These are phyloP conservation scores for Colletotrichum viniferum DNA, from an alignment of 2,329 filamentous ascomycete species.

Conservation along the genomic window DNA sequence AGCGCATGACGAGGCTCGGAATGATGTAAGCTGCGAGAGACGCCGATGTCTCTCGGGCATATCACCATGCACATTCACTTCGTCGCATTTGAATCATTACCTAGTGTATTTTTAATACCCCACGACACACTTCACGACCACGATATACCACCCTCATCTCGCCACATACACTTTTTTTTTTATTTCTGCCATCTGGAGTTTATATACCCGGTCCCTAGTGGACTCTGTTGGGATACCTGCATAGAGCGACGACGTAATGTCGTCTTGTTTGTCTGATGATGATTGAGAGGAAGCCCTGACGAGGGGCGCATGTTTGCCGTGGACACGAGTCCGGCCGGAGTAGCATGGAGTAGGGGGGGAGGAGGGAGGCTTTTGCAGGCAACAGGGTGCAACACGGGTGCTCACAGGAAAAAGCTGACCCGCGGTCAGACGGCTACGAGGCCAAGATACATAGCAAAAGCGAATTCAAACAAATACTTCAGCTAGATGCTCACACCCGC, in stretches of 20 bases:
- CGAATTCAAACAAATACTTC: not conserved
- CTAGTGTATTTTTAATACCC: slow-evolving; percentile 11
- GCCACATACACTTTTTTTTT: slow-evolving; percentile 7
- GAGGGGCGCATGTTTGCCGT: not conserved
- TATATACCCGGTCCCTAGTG: slow-evolving; percentile 23
- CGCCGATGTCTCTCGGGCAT: not conserved
- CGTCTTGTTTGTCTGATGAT: not conserved
- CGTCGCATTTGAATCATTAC: not conserved
- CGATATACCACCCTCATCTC: slow-evolving; percentile 7
- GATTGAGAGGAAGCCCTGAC: not conserved
- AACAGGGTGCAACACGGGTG: not conserved
- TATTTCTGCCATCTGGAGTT: slow-evolving; percentile 15
- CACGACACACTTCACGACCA: slow-evolving; percentile 16
- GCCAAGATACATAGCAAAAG: not conserved
- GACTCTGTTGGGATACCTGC: slow-evolving; percentile 21
- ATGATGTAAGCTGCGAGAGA: slow-evolving; percentile 49
- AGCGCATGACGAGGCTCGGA: slow-evolving; percentile 64
- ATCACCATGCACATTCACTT: not conserved
- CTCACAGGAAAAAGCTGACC: not conserved
- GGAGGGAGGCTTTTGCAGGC: not conserved
- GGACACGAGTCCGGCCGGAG: not conserved
- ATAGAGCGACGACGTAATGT: slow-evolving; percentile 1
- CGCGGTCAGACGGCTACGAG: not conserved
- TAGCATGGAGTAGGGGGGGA: not conserved
- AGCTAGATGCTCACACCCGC: not conserved